Evolutionary conservation across 768 basidiomycete species (phyloP), one percentile per base, ranked within the genome.

Genomic region (Auriscalpium vulgare): DNA sequence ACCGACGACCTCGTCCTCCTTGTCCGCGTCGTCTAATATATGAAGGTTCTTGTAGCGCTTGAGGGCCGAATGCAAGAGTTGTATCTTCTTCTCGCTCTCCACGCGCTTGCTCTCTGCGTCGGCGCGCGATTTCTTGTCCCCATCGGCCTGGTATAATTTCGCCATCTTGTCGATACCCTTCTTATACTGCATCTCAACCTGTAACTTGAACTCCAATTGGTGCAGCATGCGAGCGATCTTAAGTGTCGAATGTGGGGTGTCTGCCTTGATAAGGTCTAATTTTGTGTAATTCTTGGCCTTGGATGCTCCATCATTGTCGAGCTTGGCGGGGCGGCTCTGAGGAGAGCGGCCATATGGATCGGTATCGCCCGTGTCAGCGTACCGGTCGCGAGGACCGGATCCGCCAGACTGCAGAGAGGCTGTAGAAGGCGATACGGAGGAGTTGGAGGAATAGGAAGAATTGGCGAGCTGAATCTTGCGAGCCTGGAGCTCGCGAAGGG

Each of bases 141-240:
- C 95, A 66, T 99, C 97, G 6, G 88, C 91, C 65, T 92, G 85
- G 69, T 97, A 97, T 36, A 97, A 79, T 71, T 90, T 95, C 38
- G 87, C 90, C 97, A 99, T 99, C 77, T 97, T 97, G 74, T 98
- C 95, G 61, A 97, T 97, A 44, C 97, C 97, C 69, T 87, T 82
- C 78, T 95, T 95, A 78, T 97, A 97, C 73, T 98, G 94, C 75
- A 88, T 83, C 73, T 99, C 97, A 61, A 99, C 92, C 71, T 95
- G 91, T 54, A 97, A 84, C 75, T 99, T 99, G 82, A 97, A 99
- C 72, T 98, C 95, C 59, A 99, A 85, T 71, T 97, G 95, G 72
- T 97, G 95, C 50, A 98, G 83, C 95, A 98, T 97, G 63, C 84
- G 84, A 44, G 93, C 91, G 69, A 99, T 98, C 77, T 95, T 98